Evolutionary conservation across 2,329 filamentous ascomycete species (phyloP), one percentile per base, ranked within the genome.

Genomic region (Leptographium radiaticola): DNA sequence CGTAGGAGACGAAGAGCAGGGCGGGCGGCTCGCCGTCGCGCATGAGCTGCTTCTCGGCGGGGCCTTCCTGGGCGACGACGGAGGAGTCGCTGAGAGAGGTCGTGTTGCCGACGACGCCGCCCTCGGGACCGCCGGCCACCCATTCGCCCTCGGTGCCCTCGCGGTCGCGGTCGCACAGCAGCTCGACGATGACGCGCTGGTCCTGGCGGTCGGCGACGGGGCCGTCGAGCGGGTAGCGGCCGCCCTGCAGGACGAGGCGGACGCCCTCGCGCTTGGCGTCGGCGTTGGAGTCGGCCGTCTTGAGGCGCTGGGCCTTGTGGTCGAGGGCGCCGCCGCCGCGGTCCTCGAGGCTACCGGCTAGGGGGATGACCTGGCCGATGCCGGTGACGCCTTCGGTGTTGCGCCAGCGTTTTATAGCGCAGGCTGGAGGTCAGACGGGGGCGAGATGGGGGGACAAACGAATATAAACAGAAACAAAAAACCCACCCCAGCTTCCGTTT

Each of bases 131-230:
- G 57, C 77, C 71, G 4, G 73, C 66, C 46, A 76, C 72, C 65
- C 76, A 79, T 62, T 86, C 81, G 59, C 79, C 80, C 70, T 95
- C 90, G 8, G 84, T 76, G 1, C 90, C 90, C 10, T 82, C 83
- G 60, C 79, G 76, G 2, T 84, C 75, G 34, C 70, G 72, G 63
- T 95, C 85, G 69, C 93, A 98, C 20, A 90, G 66, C 61, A 97
- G 89, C 62, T 95, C 87, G 53, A 97, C 79, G 11, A 95, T 77
- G 4, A 89, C 87, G 63, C 81, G 83, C 67, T 94, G 86, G 56
- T 79, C 52, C 54, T 57, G 57, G 48, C 58, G 56, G 31, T 57
- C 52, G n/a, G 49, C 72, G 53, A 75, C 71, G 52, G 75, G 73
- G 9, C 81, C 84, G 49, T 79, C 72, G 9, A 76, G 64, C 12